Base-by-base conservation (phyloP, 257 asterid species). In the Solanum corneliomulleri region DNA sequence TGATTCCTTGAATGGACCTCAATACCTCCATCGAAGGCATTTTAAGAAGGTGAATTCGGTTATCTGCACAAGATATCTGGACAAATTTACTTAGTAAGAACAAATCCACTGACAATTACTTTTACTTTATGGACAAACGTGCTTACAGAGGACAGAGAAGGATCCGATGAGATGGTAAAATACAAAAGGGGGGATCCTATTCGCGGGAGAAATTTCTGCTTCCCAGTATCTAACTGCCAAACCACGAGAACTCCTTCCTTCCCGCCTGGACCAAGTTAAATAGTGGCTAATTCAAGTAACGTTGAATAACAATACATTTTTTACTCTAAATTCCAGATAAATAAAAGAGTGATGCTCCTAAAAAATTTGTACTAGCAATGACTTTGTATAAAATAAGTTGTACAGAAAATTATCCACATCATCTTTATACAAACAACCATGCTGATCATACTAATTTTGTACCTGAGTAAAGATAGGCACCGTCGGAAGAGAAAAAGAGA, bases 21-120 rank as follows among this genome's bases (percentile, higher is more conserved):
- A 90, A 68, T n/a, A 94, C 91, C 89, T 93, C 98, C 98, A 95
- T 91, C 2, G 98, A 91, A 88, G 99, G 98, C 98, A 93, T 92
- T 90, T 92, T 90, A 81, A 97, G 94, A 68, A 97, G 90, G 88
- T 91, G 95, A 91, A 97, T 90, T 85, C 83, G 92, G 88, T 97
- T 97, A 91, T 97, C 98, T 93, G 99, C 95, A 89, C 98, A 93
- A 25, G 99, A 97, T 86, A 97, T 91, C 99, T 97, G 97, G 90
- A 90, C 84, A 92, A 89, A 90, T 76, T 81, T 45, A 89, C 90
- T 88, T 84, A 88, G 90, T 83, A 86, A 84, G 84, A 85, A 87
- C 89, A 49, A 86, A 85, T 85, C 85, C 78, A 75, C 85, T 29
- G 15, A 47, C 23, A 86, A 87, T 45, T 42, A 86, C 12, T 8